Percentiles rank a stretch among this genome's conserved stretches.
These are phyloP conservation scores for Juglanconis oblonga DNA, from an alignment of 2,329 filamentous ascomycete species.

Conservation along the genomic window DNA sequence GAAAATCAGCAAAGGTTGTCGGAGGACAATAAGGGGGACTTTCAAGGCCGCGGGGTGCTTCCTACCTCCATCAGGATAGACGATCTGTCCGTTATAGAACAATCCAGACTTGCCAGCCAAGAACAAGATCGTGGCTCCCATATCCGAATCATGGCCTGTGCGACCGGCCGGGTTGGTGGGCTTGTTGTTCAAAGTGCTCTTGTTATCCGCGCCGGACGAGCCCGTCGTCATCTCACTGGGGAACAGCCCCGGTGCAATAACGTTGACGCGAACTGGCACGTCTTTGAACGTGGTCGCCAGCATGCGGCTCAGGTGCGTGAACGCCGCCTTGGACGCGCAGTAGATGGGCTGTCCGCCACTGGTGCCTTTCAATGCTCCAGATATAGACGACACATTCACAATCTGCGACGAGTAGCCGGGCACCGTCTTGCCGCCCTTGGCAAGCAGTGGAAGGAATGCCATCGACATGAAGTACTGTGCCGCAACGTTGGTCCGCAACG, in stretches of 20 bases:
- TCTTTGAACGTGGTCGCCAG: slow-evolving; percentile 42
- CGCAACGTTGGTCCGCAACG: slow-evolving; percentile 48
- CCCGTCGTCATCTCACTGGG: slow-evolving; percentile 45
- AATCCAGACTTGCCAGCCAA: slow-evolving; percentile 47
- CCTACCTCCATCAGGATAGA: slow-evolving; percentile 46
- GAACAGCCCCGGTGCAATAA: slow-evolving; percentile 50
- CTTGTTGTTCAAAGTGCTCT: slow-evolving; percentile 38
- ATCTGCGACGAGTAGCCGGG: slow-evolving; percentile 47
- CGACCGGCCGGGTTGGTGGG: slow-evolving; percentile 41
- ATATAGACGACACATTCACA: slow-evolving; percentile 50
- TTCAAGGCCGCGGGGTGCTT: too few species aligned
- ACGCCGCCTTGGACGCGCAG: slow-evolving; percentile 45
- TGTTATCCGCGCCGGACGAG: slow-evolving; percentile 42
- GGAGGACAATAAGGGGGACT: not conserved
- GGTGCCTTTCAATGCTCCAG: slow-evolving; percentile 49
- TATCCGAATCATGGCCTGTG: slow-evolving; percentile 44
- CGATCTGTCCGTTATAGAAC: slow-evolving; percentile 51
- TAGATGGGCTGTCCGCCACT: slow-evolving; percentile 51
- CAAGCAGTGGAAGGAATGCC: slow-evolving; percentile 49
- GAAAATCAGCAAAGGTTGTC: not conserved
- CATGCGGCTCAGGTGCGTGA: slow-evolving; percentile 42
- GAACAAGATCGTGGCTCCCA: slow-evolving; percentile 49
- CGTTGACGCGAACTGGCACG: slow-evolving; percentile 54
- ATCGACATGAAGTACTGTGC: slow-evolving; percentile 49
- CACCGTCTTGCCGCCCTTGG: slow-evolving; percentile 39